Evolutionary conservation across 352 stramenopile species (phyloP).

Genomic region (Phytophthora brassicae): DNA sequence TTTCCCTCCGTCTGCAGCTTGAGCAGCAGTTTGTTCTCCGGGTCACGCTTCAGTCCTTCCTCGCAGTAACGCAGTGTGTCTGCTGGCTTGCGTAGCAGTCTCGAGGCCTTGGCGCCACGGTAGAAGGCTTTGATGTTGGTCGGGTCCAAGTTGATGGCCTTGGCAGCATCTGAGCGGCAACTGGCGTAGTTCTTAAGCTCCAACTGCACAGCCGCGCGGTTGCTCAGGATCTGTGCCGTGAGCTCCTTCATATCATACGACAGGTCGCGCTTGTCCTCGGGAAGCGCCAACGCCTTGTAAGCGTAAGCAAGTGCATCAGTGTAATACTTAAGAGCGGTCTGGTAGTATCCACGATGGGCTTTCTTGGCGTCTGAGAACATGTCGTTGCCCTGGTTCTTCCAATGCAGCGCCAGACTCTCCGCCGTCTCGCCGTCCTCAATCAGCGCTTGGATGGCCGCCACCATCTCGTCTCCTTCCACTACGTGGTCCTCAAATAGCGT

Average conservation of each 20-base stretch:
- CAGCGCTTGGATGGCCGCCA: slow-evolving; percentile 83
- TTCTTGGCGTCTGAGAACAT: slow-evolving; percentile 79
- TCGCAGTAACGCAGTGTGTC: slow-evolving; percentile 83
- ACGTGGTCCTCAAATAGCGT: slow-evolving; percentile 88
- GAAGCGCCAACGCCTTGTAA: slow-evolving; percentile 71
- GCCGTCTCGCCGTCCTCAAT: slow-evolving; percentile 87
- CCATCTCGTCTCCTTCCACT: slow-evolving; percentile 86
- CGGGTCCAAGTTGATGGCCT: slow-evolving; percentile 66
- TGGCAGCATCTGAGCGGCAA: slow-evolving; percentile 77
- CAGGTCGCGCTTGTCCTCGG: slow-evolving; percentile 56
- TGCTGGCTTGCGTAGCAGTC: slow-evolving; percentile 72
- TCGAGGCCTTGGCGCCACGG: slow-evolving; percentile 80
- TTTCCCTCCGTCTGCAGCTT: slow-evolving; percentile 66
- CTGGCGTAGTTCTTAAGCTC: slow-evolving; percentile 88
- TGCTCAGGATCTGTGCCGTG: slow-evolving; percentile 76
- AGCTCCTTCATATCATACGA: slow-evolving; percentile 73
- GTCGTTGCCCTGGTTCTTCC: slow-evolving; percentile 90
- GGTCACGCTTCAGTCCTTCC: slow-evolving; percentile 74
- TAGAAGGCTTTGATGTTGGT: slow-evolving; percentile 86
- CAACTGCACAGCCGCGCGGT: slow-evolving; percentile 79
- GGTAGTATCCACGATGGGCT: slow-evolving; percentile 68
- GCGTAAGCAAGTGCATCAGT: slow-evolving; percentile 74
- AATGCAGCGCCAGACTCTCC: slow-evolving; percentile 83
- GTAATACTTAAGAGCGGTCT: slow-evolving; percentile 82
- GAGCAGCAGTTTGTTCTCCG: slow-evolving; percentile 77